Evolutionary conservation across 2,329 filamentous ascomycete genomes (phyloP), one percentile per base, ranked within the genome.

Genomic region (Pseudonectria foliicola): DNA sequence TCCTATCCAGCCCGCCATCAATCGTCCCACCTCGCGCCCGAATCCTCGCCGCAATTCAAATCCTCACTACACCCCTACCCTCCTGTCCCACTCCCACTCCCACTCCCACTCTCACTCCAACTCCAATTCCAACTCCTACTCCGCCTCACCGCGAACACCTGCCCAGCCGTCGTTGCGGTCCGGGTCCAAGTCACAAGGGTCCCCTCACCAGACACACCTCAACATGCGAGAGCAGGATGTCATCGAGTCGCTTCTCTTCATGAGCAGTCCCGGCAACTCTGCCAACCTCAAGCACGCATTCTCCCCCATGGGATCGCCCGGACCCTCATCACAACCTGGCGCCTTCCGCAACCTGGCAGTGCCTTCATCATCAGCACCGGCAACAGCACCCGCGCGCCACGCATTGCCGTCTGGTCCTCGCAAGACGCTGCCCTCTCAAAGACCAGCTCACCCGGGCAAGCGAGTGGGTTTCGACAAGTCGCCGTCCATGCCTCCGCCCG

Each of bases 151-250:
- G 40, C 61, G 61, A 3, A 66, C 62, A 14, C 63, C 67, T 1
- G 56, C 62, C 13, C 61, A 66, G 25, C 51, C 54, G 14, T 60
- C 61, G 5, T 30, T 55, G 25, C 46, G 49, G 13, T 42, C 43
- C 14, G 43, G 47, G 48, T 16, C 63, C 55, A 43, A 53, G 42
- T 39, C 51, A n/a, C 51, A 53, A 41, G 39, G 55, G 11, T 84
- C 82, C 21, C 80, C 80, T 1, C 57, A 59, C 37, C 80, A 53
- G 32, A 8, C 18, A 21, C 18, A 21, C 18, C 18, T 21, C 18
- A 48, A 80, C 37, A 80, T 85, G 43, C 75, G 83, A 33, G 85
- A 92, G 53, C 83, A 88, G 52, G 85, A 90, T 50, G 85, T 85
- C 6, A 78, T 90, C 30, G 85, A 89, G 53, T 82, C 83, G 1